Base-by-base conservation (phyloP, 345 rosid species). In the Ailanthus altissimus region DNA sequence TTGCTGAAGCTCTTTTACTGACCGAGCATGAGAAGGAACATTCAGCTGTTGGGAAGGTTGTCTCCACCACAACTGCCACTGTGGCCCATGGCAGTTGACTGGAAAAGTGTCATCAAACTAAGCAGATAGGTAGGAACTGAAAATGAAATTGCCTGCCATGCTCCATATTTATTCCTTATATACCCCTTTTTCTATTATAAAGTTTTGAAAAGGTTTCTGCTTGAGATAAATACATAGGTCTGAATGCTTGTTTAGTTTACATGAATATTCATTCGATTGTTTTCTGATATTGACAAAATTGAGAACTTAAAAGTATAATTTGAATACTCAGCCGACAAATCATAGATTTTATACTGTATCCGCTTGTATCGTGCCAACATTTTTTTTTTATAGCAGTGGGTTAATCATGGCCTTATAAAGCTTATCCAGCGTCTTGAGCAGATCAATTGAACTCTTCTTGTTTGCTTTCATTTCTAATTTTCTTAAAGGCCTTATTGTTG, bases 1-100 rank as follows among this genome's bases (percentile, higher is more conserved):
- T 89, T 59, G 89, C 90, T 18, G 88, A 89, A 65, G 92, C 88
- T 78, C 78, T 88, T 81, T 84, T 76, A 67, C 75, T 86, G 72
- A 75, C 77, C 0, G 77, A 80, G 78, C 76, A 76, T 5, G 63
- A 58, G 43, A 58, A 50, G 53, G 65, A 64, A 43, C 73, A 43
- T 16, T 46, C 58, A 38, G 45, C 67, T 18, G 38, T 43, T 14
- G 42, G 72, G 60, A 74, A 74, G 73, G 63, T 51, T 14, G 25
- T 64, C 64, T 36, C 70, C n/a, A 3, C 70, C 32, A 5, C 71
- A 46, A 28, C 79, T 75, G 51, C 78, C 66, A 49, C 70, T 32
- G 60, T 46, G 47, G 32, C 45, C 63, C 46, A 23, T 20, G 72
- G 77, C 46, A 58, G 65, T 68, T 62, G 28, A 16, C 75, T 32